Evolutionary conservation across 2,329 filamentous ascomycete species (phyloP).

Genomic region (Epichloe bromicola): DNA sequence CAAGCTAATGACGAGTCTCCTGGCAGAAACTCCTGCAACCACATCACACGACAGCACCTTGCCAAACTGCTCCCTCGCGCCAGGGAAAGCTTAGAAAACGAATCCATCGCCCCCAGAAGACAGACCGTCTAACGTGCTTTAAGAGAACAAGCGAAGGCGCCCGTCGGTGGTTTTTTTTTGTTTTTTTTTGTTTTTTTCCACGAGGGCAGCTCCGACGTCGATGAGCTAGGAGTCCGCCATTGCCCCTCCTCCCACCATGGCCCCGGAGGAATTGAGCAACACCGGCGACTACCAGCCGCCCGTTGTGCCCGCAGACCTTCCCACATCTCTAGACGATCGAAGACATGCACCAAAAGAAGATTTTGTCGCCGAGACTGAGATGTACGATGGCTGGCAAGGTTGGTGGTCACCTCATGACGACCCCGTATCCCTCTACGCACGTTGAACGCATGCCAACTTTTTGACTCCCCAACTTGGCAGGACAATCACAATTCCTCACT

Average conservation of each 20-base stretch:
- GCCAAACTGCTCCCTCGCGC: not conserved
- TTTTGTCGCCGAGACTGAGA: slow-evolving; percentile 73
- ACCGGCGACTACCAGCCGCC: slow-evolving; percentile 30
- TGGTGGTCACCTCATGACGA: slow-evolving; percentile 10
- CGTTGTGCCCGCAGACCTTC: slow-evolving; percentile 68
- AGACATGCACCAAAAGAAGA: slow-evolving; percentile 49
- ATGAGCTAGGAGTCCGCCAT: slow-evolving; percentile 21
- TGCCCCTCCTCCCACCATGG: slow-evolving; percentile 39
- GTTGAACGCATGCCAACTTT: not conserved
- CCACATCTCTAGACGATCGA: slow-evolving; percentile 83
- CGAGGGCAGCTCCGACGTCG: slow-evolving; percentile 10
- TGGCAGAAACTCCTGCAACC: not conserved
- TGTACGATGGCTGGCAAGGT: slow-evolving; percentile 99
- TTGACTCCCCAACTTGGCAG: slow-evolving; percentile 33
- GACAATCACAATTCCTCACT: slow-evolving; percentile 90
- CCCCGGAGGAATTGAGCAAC: slow-evolving; percentile 38
- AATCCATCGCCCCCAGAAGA: not conserved
- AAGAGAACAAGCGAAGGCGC: not conserved
- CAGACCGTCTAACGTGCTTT: too few species aligned
- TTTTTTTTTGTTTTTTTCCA: not conserved
- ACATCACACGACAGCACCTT: slow-evolving; percentile 1
- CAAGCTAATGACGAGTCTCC: not conserved
- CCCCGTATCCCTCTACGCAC: not conserved
- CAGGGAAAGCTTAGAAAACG: not conserved
- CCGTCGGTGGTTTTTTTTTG: not conserved